phyloP scores from a whole-genome alignment of 2,329 filamentous ascomycete species.

The Plenodomus tracheiphilus region DNA sequence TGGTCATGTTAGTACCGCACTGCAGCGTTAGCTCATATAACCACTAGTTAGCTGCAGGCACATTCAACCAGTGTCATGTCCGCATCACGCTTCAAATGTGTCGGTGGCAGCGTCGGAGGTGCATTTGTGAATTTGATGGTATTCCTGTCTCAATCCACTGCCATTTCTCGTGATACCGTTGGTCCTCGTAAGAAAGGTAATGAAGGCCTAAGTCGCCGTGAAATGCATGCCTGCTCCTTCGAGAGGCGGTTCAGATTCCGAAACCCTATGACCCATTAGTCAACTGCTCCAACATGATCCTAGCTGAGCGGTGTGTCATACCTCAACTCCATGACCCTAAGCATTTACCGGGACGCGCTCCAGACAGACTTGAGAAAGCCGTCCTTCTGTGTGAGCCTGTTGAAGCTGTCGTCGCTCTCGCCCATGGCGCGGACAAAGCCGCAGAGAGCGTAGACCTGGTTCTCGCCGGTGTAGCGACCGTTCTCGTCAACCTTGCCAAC shows the following conservation, averaged over 20 bases:
- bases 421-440: constrained; percentile 98
- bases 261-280: constrained; percentile 33
- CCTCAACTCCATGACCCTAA: constrained; percentile 38
- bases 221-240: constrained; percentile 32
- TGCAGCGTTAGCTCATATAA: neutral
- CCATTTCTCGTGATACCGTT: constrained; percentile 40
- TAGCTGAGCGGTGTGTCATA: constrained; percentile 21
- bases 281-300: no score
- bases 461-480: constrained; percentile 94
- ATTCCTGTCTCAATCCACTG: constrained; percentile 31
- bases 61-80: neutral
- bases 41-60: neutral
- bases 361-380: constrained; percentile 97
- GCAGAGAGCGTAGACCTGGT: constrained; percentile 95
- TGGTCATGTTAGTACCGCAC: neutral
- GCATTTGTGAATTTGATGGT: constrained; percentile 33
- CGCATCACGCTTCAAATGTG: constrained; percentile 3
- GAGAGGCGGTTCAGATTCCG: constrained; percentile 31
- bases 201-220: constrained; percentile 33
- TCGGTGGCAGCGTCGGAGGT: neutral
- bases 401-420: constrained; percentile 95
- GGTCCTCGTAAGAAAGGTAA: constrained; percentile 30
- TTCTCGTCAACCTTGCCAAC: constrained; percentile 99
- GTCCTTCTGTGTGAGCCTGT: constrained; percentile 93
- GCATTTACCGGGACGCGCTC: constrained; percentile 67